Evolutionary conservation across 345 rosid species (phyloP).

Genomic region (Acer yangbiense): DNA sequence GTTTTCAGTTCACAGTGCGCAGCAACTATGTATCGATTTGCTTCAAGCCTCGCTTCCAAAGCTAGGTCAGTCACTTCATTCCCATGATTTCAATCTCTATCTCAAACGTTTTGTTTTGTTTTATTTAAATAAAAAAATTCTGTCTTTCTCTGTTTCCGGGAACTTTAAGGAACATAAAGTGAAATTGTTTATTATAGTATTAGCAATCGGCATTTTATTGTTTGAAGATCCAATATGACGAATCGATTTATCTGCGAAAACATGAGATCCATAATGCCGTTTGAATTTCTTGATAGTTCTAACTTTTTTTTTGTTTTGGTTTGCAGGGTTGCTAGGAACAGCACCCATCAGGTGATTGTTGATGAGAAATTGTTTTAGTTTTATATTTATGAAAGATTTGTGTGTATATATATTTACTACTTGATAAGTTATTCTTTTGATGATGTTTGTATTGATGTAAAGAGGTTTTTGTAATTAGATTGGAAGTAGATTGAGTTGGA

Average conservation of each 20-base stretch:
- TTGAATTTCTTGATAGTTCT: background rate
- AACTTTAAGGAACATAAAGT: background rate
- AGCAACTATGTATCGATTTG: conserved; percentile 59
- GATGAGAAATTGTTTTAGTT: background rate
- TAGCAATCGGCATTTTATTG: background rate
- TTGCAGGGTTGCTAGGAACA: conserved; percentile 57
- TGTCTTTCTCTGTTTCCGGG: background rate
- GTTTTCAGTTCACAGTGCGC: background rate
- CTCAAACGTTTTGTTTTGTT: background rate
- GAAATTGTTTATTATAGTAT: background rate
- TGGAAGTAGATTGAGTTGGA: conserved; percentile 72
- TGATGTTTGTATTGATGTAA: background rate
- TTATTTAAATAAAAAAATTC: background rate
- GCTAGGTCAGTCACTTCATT: conserved; percentile 43
- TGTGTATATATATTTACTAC: background rate
- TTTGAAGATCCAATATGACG: too few species aligned
- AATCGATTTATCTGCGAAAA: background rate
- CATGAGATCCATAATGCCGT: background rate
- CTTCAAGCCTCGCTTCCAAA: conserved; percentile 64
- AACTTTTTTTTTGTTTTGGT: background rate
- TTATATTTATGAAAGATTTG: background rate
- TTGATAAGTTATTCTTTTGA: background rate
- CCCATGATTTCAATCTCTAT: background rate
- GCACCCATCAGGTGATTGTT: conserved; percentile 57
- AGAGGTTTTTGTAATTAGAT: conserved; percentile 39